Evolutionary conservation across 2,329 filamentous ascomycete genomes (phyloP), one percentile per base, ranked within the genome.

Genomic region (Dactylellina sp.): DNA sequence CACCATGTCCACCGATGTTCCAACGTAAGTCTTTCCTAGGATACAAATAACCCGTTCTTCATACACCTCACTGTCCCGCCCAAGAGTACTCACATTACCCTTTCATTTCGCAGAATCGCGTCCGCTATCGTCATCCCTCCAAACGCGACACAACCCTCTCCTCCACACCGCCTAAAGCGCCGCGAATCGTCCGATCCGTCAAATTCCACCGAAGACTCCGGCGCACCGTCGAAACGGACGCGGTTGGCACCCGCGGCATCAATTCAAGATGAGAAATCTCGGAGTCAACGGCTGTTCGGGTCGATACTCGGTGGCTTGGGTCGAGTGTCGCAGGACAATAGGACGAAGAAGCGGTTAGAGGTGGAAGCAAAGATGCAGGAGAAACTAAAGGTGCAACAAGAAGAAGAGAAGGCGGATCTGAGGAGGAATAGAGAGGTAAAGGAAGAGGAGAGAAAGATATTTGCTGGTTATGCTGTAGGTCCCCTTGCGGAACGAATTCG

Each of bases 321-420:
- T 18, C 49, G 71, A 14, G 57, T 64, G 24, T 63, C 71, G 59
- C 62, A 75, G 62, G 63, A 70, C 40, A 64, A 24, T 5, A 49
- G 71, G 39, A 70, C 71, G n/a, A 68, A 62, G 47, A 75, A 75
- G 63, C 39, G 61, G 37, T 37, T 57, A 35, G 70, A 74, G 39
- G 62, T 68, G 12, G 75, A 70, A n/a, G 61, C 61, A 11, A 76
- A 70, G 59, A 75, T 75, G 68, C 56, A 70, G 49, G 68, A 75
- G 75, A 63, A 70, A 63, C 52, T 70, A 47, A 65, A 62, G 35
- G 59, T 40, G 52, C 68, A 60, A 63, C 53, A 64, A 46, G 75
- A 60, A 42, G 64, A 61, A n/a, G 62, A 68, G 12, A 68, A 35
- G 56, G 70, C 60, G 5, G 71, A 65, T 32, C 18, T 61, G 7